A percentile compares a stretch with the other conserved stretches of the same genome.
phyloP scores from a whole-genome alignment of 345 rosid genomes.

The Dovyalis caffra region DNA sequence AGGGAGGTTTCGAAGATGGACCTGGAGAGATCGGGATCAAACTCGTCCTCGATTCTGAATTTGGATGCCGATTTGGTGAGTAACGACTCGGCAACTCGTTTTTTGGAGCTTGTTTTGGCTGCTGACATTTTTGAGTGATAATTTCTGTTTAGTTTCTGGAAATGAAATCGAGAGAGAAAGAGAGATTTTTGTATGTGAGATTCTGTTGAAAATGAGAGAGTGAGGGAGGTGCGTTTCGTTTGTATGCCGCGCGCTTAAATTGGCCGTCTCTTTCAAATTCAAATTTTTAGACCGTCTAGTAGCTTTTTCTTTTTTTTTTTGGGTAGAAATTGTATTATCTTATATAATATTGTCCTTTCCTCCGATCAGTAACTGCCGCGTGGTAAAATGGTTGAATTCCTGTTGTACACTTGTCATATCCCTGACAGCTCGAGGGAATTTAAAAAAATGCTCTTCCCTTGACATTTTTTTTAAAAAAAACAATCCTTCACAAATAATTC shows the following conservation, averaged over 20 bases:
- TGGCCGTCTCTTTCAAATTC: neutral
- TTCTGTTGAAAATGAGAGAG: neutral
- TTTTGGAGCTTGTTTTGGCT: conserved; percentile 36
- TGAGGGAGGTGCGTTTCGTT: neutral
- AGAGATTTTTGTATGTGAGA: neutral
- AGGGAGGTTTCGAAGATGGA: neutral
- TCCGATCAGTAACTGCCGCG: too few relatives aligned
- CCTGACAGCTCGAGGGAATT: too few relatives aligned
- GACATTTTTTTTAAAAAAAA: too few relatives aligned
- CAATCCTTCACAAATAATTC: too few relatives aligned
- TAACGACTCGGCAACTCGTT: conserved; percentile 38
- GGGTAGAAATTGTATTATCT: too few relatives aligned
- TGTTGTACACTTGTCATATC: too few relatives aligned
- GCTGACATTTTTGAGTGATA: conserved; percentile 21
- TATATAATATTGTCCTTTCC: too few relatives aligned
- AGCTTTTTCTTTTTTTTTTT: too few relatives aligned
- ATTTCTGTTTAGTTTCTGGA: neutral
- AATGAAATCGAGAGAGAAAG: neutral
- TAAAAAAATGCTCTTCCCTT: too few relatives aligned
- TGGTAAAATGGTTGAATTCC: too few relatives aligned
- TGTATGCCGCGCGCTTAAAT: neutral
- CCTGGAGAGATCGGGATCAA: conserved; percentile 68
- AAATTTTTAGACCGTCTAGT: neutral
- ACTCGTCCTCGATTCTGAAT: conserved; percentile 42
- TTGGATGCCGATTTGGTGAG: conserved; percentile 41